These are phyloP conservation scores for Cetraspora pellucida DNA, from an alignment of 192 early-diverging fungal species.

Conservation along the genomic window DNA sequence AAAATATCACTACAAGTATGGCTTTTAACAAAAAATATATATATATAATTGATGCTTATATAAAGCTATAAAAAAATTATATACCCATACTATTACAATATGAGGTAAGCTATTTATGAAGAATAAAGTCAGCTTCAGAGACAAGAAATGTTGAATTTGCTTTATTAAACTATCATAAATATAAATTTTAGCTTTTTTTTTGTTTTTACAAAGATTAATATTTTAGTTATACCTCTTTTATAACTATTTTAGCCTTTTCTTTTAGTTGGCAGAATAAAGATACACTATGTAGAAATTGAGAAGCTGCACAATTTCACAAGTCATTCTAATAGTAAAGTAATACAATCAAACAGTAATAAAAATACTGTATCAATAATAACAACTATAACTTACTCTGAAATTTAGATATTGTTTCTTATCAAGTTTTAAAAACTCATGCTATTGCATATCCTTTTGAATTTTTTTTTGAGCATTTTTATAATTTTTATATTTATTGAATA, in stretches of 20 bases:
- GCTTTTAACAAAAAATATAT: too few species aligned
- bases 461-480: not conserved
- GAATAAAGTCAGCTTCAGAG: slow-evolving; percentile 6
- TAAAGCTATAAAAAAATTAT: not conserved
- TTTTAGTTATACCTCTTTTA: not conserved
- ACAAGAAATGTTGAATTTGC: not conserved
- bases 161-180: not conserved
- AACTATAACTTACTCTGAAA: not conserved
- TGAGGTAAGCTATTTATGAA: not conserved
- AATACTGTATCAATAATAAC: not conserved
- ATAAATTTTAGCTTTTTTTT: not conserved
- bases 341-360: not conserved
- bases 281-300: not conserved
- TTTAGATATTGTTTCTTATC: slow-evolving; percentile 1
- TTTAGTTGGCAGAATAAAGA: not conserved
- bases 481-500: not conserved
- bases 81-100: not conserved
- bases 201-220: not conserved
- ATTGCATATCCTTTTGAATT: not conserved
- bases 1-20: too few species aligned
- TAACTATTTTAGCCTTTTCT: not conserved
- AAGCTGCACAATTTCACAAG: not conserved
- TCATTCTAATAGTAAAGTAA: not conserved
- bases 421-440: not conserved
- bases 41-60: too few species aligned